Conservation (phyloP, 768 basidiomycete species). For the Collybia nuda region DNA sequence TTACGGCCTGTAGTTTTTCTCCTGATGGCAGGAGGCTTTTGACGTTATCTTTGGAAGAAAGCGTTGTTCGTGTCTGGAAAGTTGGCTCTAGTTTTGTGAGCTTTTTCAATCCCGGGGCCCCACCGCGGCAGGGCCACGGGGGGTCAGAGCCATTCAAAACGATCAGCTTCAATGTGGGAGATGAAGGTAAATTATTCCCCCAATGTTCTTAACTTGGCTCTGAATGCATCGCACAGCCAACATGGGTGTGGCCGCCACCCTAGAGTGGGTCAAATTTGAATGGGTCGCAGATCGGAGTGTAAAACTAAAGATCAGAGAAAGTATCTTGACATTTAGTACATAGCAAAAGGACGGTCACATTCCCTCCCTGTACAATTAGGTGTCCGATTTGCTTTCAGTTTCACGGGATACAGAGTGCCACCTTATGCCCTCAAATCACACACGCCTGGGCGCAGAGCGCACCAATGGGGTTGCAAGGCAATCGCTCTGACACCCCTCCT, state of each 20-base stretch:
- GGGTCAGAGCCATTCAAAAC: constrained; percentile 89
- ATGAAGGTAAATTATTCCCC: constrained; percentile 58
- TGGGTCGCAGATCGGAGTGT: constrained; percentile 88
- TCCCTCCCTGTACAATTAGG: not conserved
- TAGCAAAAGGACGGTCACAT: not conserved
- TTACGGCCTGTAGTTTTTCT: constrained; percentile 88
- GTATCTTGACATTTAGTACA: constrained; percentile 86
- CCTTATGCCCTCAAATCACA: constrained; percentile 40
- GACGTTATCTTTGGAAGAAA: constrained; percentile 85
- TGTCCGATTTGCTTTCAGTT: not conserved
- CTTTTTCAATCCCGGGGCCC: constrained; percentile 88
- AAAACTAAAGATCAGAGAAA: constrained; percentile 78
- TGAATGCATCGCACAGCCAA: constrained; percentile 22
- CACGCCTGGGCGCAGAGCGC: constrained; percentile 60
- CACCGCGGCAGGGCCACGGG: constrained; percentile 83
- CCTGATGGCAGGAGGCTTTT: constrained; percentile 90
- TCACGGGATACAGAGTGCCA: not conserved
- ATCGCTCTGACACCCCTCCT: constrained; percentile 61
- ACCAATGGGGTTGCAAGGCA: constrained; percentile 70
- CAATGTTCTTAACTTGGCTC: not conserved
- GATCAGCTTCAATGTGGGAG: constrained; percentile 80
- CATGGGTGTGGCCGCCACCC: constrained; percentile 52
- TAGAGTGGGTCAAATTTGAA: constrained; percentile 76
- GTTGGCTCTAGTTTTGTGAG: constrained; percentile 88
- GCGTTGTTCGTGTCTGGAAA: constrained; percentile 89